A percentile compares a stretch with the other conserved stretches of the same genome.
These are phyloP conservation scores for Yamadazyma siamensis DNA, from an alignment of 1,139 yeast species.

Conservation along the genomic window DNA sequence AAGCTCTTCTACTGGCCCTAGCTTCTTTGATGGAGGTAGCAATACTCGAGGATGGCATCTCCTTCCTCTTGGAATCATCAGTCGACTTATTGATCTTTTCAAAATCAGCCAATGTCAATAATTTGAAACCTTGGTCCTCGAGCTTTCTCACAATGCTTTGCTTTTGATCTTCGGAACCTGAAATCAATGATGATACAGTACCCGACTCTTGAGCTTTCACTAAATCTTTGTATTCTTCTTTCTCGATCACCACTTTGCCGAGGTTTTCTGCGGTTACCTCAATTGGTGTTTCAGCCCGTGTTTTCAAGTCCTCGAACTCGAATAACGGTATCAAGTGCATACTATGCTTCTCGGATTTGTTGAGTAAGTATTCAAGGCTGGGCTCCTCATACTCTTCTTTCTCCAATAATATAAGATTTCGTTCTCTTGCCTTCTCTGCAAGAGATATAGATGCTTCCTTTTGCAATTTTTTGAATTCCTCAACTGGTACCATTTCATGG, in stretches of 20 bases:
- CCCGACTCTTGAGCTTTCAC: slow-evolving; percentile 2
- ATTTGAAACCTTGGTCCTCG: slow-evolving; percentile 4
- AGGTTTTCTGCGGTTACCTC: slow-evolving; percentile 18
- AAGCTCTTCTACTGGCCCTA: slow-evolving; percentile 12
- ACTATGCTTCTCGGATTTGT: slow-evolving; percentile 15
- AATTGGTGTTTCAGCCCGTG: slow-evolving; percentile 15
- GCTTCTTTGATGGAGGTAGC: slow-evolving; percentile 13
- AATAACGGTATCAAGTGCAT: slow-evolving; percentile 18
- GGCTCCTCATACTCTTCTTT: slow-evolving; percentile 21
- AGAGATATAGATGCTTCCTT: slow-evolving; percentile 14
- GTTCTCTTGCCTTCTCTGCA: slow-evolving; percentile 19
- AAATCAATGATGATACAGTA: slow-evolving; percentile 6
- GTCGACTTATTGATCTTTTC: slow-evolving; percentile 5
- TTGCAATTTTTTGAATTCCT: slow-evolving; percentile 20
- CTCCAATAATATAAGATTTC: slow-evolving; percentile 25
- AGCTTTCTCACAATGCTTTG: background rate
- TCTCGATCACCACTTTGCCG: slow-evolving; percentile 7
- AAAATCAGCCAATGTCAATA: slow-evolving; percentile 5
- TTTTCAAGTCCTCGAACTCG: slow-evolving; percentile 13
- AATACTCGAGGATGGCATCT: slow-evolving; percentile 8
- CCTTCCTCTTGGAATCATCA: slow-evolving; percentile 6
- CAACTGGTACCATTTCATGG: slow-evolving; percentile 23
- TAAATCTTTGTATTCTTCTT: slow-evolving; percentile 5
- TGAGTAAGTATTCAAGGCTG: slow-evolving; percentile 19
- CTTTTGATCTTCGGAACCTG: slow-evolving; percentile 6